Percentiles rank a stretch among this genome's conserved stretches.
phyloP scores from a whole-genome alignment of 2,329 filamentous ascomycete species.

The Clonostachys byssicola region DNA sequence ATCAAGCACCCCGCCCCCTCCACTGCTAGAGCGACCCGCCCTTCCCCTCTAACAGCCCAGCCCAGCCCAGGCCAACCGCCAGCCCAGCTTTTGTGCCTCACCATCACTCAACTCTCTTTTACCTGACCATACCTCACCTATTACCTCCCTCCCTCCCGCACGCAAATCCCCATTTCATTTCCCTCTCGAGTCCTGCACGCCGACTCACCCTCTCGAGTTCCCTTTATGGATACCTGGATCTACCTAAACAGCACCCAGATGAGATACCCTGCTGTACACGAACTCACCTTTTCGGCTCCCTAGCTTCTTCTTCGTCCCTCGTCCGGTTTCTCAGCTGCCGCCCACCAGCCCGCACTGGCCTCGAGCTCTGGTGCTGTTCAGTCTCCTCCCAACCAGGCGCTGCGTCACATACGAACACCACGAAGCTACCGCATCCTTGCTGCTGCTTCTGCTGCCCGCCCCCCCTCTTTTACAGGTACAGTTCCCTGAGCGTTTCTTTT shows the following conservation, averaged over 20 bases:
- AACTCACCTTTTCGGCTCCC: not conserved
- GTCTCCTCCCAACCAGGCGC: not conserved
- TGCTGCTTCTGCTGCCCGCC: not conserved
- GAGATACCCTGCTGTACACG: not conserved
- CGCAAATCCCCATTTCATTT: not conserved
- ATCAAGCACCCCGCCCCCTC: slow-evolving; percentile 20
- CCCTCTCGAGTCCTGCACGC: not conserved
- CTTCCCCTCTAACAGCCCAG: not conserved
- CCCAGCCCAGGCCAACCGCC: not conserved
- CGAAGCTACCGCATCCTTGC: not conserved
- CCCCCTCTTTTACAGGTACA: not conserved
- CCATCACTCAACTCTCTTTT: not conserved
- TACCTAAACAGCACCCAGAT: not conserved
- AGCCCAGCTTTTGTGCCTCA: not conserved
- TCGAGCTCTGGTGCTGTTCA: not conserved
- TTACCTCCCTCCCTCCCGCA: not conserved
- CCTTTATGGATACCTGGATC: not conserved
- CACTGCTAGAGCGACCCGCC: slow-evolving; percentile 15
- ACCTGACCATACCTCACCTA: not conserved
- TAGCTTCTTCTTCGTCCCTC: not conserved
- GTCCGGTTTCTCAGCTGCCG: not conserved
- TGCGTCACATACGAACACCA: not conserved
- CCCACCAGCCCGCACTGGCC: not conserved
- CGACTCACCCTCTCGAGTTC: not conserved
- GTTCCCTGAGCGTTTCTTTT: not conserved